Base-by-base conservation (phyloP, 2,329 filamentous ascomycete species). In the Exophiala xenobiotica region DNA sequence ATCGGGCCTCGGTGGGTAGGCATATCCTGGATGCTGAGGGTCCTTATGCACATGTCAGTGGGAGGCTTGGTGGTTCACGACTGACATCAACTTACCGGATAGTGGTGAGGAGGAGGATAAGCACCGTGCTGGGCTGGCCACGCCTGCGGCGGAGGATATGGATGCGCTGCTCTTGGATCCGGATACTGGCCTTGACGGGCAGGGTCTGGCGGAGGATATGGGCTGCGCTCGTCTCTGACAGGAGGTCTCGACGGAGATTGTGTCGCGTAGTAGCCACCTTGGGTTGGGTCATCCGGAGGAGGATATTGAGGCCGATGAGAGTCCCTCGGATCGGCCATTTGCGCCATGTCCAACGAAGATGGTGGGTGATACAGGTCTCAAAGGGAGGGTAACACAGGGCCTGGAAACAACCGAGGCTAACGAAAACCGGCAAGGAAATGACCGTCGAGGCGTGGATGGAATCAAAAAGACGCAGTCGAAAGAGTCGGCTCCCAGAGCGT, bases 171-270 rank as follows among this genome's bases (percentile, higher is more conserved):
- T 70, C 70, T 72, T 57, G 68, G 68, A 49, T 67, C 67, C 51
- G 68, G 69, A 68, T 74, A 72, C 63, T 73, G 72, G 64, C 70
- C 71, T 65, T 68, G 71, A 54, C 70, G 71, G 64, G 67, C 68
- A 53, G 71, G 68, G 64, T 75, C 73, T 42, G 57, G 58, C 20
- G 50, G 53, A 42, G 59, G 56, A 51, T 63, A 63, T 24, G 49
- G 24, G 49, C 42, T 58, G 18, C 59, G 46, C 23, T 59, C 58
- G 20, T 59, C 56, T 51, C 59, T 53, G 16, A 48, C 41, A 8
- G 51, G 45, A 29, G 59, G 49, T 29, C 53, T 46, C 7, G 42
- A 49, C 39, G 58, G 57, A 11, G 58, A 57, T 22, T 56, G 58
- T 47, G 58, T 53, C 29, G 59, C 37, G 47, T 62, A 62, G 29